phyloP scores from a whole-genome alignment of 495 filamentous ascomycete species.

The Penicillium cosmopolitanum region DNA sequence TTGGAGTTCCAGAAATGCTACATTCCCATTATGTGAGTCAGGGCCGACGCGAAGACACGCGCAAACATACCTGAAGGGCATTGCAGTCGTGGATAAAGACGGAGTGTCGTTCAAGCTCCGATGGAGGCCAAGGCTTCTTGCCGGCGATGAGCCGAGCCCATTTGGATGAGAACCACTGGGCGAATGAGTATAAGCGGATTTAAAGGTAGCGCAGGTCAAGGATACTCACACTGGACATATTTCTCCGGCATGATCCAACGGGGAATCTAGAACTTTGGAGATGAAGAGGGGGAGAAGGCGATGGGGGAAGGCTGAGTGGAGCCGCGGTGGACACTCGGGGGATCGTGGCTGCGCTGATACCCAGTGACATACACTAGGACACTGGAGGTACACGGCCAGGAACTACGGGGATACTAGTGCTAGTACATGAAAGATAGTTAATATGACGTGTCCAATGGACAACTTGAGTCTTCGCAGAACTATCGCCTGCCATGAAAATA shows the following conservation, averaged over 20 bases:
- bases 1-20: slow-evolving; percentile 82
- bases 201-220: neutral
- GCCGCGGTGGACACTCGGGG: slow-evolving; percentile 19
- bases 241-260: slow-evolving; percentile 39
- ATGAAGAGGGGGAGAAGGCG: slow-evolving; percentile 22
- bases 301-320: slow-evolving; percentile 29
- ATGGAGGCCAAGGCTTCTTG: slow-evolving; percentile 65
- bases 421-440: neutral
- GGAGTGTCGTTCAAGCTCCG: slow-evolving; percentile 83
- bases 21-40: slow-evolving; percentile 16
- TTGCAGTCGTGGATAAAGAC: slow-evolving; percentile 90
- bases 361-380: no score
- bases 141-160: slow-evolving; percentile 81
- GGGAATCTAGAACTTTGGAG: slow-evolving; percentile 9
- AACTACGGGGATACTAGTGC: neutral
- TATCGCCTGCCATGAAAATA: slow-evolving; percentile 11
- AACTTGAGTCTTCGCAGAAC: neutral
- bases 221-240: slow-evolving; percentile 44
- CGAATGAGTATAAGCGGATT: slow-evolving; percentile 19
- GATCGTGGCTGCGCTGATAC: neutral
- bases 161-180: slow-evolving; percentile 62
- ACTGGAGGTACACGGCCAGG: no score
- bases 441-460: neutral
- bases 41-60: neutral
- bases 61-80: slow-evolving; percentile 69